Conservation (phyloP, 257 asterid species). For the Dorcoceras hygrometricum region DNA sequence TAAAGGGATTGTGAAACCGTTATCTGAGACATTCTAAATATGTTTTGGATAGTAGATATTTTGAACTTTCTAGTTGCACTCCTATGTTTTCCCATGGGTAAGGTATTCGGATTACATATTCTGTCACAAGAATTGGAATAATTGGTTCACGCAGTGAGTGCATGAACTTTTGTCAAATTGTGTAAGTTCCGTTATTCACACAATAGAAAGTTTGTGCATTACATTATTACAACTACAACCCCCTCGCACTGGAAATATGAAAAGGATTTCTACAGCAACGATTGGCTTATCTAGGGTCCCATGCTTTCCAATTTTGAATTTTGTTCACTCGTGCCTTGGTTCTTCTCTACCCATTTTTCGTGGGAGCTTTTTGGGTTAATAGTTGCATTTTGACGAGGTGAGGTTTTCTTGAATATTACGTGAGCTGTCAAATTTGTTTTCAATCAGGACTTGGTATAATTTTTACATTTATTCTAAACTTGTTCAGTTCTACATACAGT, state of each 20-base stretch:
- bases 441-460: background rate
- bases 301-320: background rate
- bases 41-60: too few relatives aligned
- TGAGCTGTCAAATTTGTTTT: background rate
- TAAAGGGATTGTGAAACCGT: too few relatives aligned
- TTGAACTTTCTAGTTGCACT: too few relatives aligned
- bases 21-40: too few relatives aligned
- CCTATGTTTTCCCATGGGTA: too few relatives aligned
- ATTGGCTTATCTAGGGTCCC: conserved; percentile 2
- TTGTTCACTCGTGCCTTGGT: background rate
- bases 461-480: background rate
- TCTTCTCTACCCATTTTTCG: background rate
- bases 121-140: too few relatives aligned
- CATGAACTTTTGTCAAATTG: too few relatives aligned
- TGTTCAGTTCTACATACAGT: background rate
- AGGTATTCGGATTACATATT: too few relatives aligned
- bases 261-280: background rate
- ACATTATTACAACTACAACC: background rate
- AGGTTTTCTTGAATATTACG: background rate
- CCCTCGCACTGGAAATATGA: background rate
- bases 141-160: too few relatives aligned
- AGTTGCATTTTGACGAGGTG: background rate
- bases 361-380: background rate
- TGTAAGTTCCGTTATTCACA: background rate
- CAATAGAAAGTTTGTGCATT: background rate